Percentiles rank a stretch among this genome's conserved stretches.
Evolutionary conservation across 2,329 filamentous ascomycete species (phyloP).

Genomic region (Fusarium piperis): DNA sequence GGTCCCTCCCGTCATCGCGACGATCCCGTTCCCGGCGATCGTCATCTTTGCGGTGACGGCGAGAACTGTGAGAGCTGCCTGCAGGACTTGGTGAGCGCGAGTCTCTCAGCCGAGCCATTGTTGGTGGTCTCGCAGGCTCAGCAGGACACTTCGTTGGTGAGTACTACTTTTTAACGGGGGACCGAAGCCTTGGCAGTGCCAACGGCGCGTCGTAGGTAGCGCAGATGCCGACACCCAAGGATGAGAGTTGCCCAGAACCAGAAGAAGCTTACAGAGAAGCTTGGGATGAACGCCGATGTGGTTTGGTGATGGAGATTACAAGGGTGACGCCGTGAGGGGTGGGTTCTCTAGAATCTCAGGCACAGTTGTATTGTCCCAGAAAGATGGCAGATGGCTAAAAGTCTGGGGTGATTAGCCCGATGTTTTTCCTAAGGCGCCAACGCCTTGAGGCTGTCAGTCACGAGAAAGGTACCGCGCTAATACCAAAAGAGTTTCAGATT

Average conservation of each 20-base stretch:
- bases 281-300: conserved; percentile 1
- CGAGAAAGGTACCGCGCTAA: conserved; percentile 27
- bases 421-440: conserved; percentile 19
- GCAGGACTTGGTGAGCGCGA: conserved; percentile 92
- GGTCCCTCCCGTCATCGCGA: conserved; percentile 59
- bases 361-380: conserved; percentile 6
- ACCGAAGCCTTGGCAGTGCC: conserved; percentile 35
- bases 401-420: conserved; percentile 23
- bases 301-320: conserved; percentile 9
- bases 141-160: conserved; percentile 53
- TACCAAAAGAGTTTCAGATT: conserved; percentile 19
- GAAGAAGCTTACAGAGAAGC: not conserved
- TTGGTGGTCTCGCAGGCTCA: conserved; percentile 54
- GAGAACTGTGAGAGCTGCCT: conserved; percentile 82
- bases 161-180: conserved; percentile 49
- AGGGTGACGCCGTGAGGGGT: conserved; percentile 20
- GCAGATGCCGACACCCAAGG: conserved; percentile 6
- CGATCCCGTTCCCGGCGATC: conserved; percentile 65
- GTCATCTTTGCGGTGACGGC: conserved; percentile 72
- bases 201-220: conserved; percentile 17
- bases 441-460: not conserved
- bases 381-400: conserved; percentile 22
- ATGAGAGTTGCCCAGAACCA: not conserved
- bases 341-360: conserved; percentile 11
- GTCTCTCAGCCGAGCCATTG: conserved; percentile 72